phyloP scores from a whole-genome alignment of 352 stramenopile genomes.

The Sclerospora graminicola region DNA sequence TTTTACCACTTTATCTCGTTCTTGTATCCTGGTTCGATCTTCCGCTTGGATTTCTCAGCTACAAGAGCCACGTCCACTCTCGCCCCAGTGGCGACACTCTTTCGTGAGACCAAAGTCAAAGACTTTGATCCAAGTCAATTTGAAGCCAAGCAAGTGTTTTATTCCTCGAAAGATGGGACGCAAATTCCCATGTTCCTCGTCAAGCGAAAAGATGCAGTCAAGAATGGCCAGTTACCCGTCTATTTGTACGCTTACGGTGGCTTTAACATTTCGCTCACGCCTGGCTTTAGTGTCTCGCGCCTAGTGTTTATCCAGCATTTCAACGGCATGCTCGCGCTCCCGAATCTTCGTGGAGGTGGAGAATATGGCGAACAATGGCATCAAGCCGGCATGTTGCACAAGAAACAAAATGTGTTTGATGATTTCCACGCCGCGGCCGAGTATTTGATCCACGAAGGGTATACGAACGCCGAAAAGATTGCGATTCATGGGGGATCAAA shows the following conservation, averaged over 20 bases:
- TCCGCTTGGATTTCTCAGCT: constrained; percentile 51
- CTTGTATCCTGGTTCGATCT: constrained; percentile 72
- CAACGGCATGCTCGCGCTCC: constrained; percentile 86
- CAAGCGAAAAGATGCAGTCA: constrained; percentile 57
- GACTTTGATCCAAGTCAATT: constrained; percentile 73
- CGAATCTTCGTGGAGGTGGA: constrained; percentile 91
- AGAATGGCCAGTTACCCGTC: constrained; percentile 83
- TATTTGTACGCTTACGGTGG: constrained; percentile 92
- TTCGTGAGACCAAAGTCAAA: constrained; percentile 76
- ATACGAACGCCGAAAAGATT: constrained; percentile 87
- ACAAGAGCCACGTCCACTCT: constrained; percentile 3
- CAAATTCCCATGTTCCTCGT: constrained; percentile 94
- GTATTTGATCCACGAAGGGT: constrained; percentile 82
- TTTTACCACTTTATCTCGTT: constrained; percentile 88
- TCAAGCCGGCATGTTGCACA: constrained; percentile 88
- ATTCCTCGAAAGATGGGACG: constrained; percentile 89
- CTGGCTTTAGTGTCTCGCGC: constrained; percentile 79
- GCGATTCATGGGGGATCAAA: constrained; percentile 89
- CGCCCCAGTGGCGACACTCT: constrained; percentile 31
- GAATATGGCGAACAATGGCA: constrained; percentile 90
- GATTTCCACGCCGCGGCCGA: constrained; percentile 93
- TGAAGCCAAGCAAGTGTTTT: constrained; percentile 80
- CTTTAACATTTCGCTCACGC: constrained; percentile 92
- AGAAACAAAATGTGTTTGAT: constrained; percentile 92
- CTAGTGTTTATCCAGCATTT: constrained; percentile 88